These are phyloP conservation scores for Dunaliella primolecta DNA, from an alignment of 139 green algal species.

Conservation along the genomic window DNA sequence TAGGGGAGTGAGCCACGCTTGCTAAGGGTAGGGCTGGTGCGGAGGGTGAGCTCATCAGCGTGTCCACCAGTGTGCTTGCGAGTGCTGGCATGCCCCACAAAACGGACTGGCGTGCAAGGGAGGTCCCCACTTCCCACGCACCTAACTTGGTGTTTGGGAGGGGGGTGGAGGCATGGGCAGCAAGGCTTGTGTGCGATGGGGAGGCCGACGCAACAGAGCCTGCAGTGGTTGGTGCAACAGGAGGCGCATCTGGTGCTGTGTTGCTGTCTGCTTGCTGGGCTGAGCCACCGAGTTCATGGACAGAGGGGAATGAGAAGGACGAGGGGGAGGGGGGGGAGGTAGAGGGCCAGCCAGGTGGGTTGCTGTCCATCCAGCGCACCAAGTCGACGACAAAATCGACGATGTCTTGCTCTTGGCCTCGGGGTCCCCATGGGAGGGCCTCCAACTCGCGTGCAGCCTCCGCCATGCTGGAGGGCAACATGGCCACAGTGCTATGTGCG, in stretches of 20 bases:
- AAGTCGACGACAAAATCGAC: not conserved
- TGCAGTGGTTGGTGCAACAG: too few species aligned
- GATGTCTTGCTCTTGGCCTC: not conserved
- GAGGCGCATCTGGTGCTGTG: too few species aligned
- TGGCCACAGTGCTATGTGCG: not conserved
- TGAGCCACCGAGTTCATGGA: too few species aligned
- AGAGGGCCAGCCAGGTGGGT: not conserved
- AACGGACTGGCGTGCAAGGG: not conserved
- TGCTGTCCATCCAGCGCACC: not conserved
- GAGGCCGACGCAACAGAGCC: too few species aligned
- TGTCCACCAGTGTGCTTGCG: not conserved
- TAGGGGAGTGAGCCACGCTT: not conserved
- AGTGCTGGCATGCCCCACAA: not conserved
- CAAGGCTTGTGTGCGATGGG: too few species aligned
- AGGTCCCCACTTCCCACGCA: not conserved
- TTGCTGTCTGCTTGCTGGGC: too few species aligned
- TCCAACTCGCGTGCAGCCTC: not conserved
- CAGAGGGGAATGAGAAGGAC: too few species aligned
- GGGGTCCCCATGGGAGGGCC: not conserved
- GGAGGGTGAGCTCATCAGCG: not conserved
- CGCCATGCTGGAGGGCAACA: not conserved
- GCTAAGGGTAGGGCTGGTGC: not conserved
- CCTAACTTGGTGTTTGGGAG: too few species aligned
- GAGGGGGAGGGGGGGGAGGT: too few species aligned
- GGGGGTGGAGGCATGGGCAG: too few species aligned